Evolutionary conservation across 2,329 filamentous ascomycete species (phyloP), one percentile per base, ranked within the genome.

Genomic region (Ophiostoma perfectum): DNA sequence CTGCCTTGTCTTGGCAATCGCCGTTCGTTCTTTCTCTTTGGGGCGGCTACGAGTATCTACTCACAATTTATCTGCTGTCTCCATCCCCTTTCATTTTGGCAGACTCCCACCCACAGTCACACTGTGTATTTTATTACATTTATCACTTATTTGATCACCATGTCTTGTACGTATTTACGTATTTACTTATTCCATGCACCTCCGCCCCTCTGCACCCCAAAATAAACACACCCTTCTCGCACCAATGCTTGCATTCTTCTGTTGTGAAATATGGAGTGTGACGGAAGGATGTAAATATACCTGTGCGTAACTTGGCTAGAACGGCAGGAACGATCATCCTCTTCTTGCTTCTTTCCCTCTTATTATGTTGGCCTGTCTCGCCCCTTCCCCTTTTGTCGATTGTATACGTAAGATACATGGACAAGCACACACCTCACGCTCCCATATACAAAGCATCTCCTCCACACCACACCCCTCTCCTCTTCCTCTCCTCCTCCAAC

Each of bases 341-440:
- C 58, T 39, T 41, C 45, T 12, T 49, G 45, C 45, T 62, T 14
- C 58, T 14, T 62, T 39, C 27, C 36, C 38, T 39, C 12, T 62
- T 58, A 0, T 2, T 39, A 38, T 39, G 6, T 16, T 62, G 5
- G 45, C 27, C 8, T 41, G 12, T 62, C 27, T 62, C 38, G 58
- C 58, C 58, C 58, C 58, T 62, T 60, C 55, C 55, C 55, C 55
- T 62, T 62, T 41, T 39, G 36, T 41, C 38, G 36, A 38, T 62
- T 27, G 55, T 62, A 45, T 14, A 45, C 44, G 8, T 14, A 45
- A 7, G 44, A 45, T 27, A 27, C 2, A 27, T 27, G 27, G 27
- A 27, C 27, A 27, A 27, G 27, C 27, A 27, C 27, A 27, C 27
- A 27, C 49, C 49, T 7, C 49, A 55, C 49, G 18, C 49, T 60